Conservation (phyloP, 129 eudicot genomes). For the Lactuca saligna region DNA sequence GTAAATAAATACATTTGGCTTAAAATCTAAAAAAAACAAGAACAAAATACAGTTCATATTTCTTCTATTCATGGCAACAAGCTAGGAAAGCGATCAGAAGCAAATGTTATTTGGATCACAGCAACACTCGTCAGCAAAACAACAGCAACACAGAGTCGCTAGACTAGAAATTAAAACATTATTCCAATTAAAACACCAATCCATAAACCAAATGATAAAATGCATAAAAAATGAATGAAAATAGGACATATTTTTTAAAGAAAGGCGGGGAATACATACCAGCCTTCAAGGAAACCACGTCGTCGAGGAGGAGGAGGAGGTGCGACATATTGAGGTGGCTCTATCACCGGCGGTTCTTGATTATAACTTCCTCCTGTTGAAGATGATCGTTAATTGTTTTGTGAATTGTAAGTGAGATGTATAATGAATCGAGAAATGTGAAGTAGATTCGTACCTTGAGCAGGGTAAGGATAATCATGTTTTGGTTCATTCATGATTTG, state of each 20-base stretch:
- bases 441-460: conserved; percentile 46
- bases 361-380: conserved; percentile 47
- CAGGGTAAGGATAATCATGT: conserved; percentile 76
- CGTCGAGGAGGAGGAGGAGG: conserved; percentile 80
- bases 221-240: not conserved
- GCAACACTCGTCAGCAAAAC: conserved; percentile 82
- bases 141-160: conserved; percentile 87
- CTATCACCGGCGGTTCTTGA: conserved; percentile 96
- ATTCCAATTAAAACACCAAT: not conserved
- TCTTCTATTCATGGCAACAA: conserved; percentile 2
- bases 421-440: not conserved
- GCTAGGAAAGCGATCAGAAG: conserved; percentile 20
- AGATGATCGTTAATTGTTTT: not conserved
- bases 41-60: not conserved
- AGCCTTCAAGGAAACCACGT: conserved; percentile 83
- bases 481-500: conserved; percentile 65
- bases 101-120: conserved; percentile 81
- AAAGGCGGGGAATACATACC: conserved; percentile 37
- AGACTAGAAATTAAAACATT: conserved; percentile 43
- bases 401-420: not conserved
- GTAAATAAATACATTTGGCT: conserved; percentile 3
- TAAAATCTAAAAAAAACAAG: not conserved
- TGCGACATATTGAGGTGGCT: conserved; percentile 75
- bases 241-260: not conserved
- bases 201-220: not conserved